Evolutionary conservation across 2,329 filamentous ascomycete species (phyloP).

Genomic region (Exophiala sp.): DNA sequence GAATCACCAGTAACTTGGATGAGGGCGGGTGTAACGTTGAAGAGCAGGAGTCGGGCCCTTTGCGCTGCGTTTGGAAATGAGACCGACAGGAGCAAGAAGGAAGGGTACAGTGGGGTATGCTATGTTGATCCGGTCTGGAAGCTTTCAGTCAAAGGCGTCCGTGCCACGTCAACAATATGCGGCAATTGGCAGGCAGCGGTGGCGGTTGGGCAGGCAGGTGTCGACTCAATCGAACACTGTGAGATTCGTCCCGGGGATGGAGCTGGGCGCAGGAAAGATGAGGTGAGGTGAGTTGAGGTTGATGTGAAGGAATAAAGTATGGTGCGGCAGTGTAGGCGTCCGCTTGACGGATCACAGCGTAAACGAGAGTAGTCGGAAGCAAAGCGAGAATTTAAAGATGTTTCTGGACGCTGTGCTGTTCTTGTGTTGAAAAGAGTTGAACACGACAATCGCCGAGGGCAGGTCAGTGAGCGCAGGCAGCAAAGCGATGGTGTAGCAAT

Average conservation of each 20-base stretch:
- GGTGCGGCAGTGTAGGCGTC: neutral
- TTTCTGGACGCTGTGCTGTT: too few species aligned
- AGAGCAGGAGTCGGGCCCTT: conserved; percentile 1
- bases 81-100: neutral
- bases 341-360: too few species aligned
- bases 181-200: neutral
- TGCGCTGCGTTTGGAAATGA: neutral
- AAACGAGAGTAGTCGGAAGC: neutral
- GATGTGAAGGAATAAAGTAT: neutral
- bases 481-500: neutral
- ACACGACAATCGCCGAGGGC: too few species aligned
- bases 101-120: conserved; percentile 4
- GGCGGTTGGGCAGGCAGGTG: neutral
- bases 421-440: too few species aligned
- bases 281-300: neutral
- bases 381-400: neutral
- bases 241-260: conserved; percentile 1
- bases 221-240: neutral
- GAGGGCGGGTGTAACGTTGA: conserved; percentile 10
- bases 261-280: neutral
- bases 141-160: conserved; percentile 5
- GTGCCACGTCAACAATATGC: conserved; percentile 10
- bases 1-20: conserved; percentile 5
- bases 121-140: conserved; percentile 16
- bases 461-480: neutral